Conservation (phyloP, 805 yeast genomes). For the Candida andamanensis region DNA sequence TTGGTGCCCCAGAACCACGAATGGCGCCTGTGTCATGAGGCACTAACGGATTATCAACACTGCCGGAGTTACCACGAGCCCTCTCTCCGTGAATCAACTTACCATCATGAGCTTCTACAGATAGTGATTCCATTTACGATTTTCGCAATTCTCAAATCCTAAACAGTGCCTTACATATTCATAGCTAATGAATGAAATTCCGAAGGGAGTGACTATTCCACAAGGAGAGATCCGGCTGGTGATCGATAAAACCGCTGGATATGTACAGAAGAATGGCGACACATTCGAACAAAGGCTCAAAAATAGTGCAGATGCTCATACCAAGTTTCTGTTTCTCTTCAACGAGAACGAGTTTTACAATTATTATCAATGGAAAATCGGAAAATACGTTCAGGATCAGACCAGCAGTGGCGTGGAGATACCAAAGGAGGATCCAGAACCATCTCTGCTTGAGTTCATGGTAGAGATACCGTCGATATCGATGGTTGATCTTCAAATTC, state of each 20-base stretch:
- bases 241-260: conserved; percentile 68
- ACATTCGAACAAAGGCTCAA: conserved; percentile 58
- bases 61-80: too few species aligned
- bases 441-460: conserved; percentile 21
- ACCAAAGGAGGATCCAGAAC: conserved; percentile 8
- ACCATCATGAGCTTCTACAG: too few species aligned
- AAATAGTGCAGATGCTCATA: conserved; percentile 37
- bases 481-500: conserved; percentile 57
- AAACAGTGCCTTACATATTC: too few species aligned
- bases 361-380: conserved; percentile 50
- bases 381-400: conserved; percentile 5
- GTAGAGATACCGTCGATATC: conserved; percentile 41
- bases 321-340: conserved; percentile 61
- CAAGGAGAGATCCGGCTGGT: conserved; percentile 46
- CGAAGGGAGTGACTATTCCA: conserved; percentile 30
- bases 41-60: too few species aligned
- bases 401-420: too few species aligned
- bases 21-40: too few species aligned
- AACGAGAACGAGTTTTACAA: conserved; percentile 49
- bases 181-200: conserved; percentile 5
- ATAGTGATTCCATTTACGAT: too few species aligned
- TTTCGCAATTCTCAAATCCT: too few species aligned
- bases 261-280: conserved; percentile 63
- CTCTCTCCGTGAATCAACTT: too few species aligned
- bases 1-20: too few species aligned